Evolutionary conservation across 306 rosid genomes (phyloP).

Genomic region (Sphenostylis stenocarpa): DNA sequence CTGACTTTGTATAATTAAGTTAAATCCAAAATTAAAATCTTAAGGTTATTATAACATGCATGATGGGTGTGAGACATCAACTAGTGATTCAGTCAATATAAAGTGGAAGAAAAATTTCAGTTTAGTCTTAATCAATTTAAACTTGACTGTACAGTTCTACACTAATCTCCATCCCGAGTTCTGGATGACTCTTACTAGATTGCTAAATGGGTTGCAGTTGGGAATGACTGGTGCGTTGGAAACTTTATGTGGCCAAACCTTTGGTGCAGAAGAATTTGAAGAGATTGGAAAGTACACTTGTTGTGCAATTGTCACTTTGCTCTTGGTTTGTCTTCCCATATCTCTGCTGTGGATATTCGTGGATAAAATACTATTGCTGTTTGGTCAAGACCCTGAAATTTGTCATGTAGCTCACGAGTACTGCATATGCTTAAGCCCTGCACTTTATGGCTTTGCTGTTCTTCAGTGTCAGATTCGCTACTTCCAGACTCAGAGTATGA

Average conservation of each 20-base stretch:
- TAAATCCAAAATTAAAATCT: too few relatives aligned
- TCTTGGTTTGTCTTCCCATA: constrained; percentile 55
- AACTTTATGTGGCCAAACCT: constrained; percentile 66
- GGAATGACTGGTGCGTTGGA: constrained; percentile 74
- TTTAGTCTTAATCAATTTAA: not conserved
- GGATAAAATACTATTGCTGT: constrained; percentile 44
- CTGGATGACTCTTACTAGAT: constrained; percentile 14
- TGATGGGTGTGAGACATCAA: too few relatives aligned
- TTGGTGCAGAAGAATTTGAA: constrained; percentile 53
- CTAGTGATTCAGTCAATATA: too few relatives aligned
- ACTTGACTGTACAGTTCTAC: not conserved
- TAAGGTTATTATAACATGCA: too few relatives aligned
- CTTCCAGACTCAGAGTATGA: constrained; percentile 54
- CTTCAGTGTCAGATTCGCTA: constrained; percentile 55
- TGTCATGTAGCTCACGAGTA: constrained; percentile 42
- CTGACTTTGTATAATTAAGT: too few relatives aligned
- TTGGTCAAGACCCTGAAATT: constrained; percentile 62
- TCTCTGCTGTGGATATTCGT: constrained; percentile 58
- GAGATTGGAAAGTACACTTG: constrained; percentile 54
- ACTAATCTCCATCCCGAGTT: not conserved
- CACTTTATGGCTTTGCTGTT: constrained; percentile 52
- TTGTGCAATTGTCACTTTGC: constrained; percentile 43
- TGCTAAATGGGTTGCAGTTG: constrained; percentile 33
- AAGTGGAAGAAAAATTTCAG: not conserved
- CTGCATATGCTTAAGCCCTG: constrained; percentile 51